A percentile compares a stretch with the other conserved stretches of the same genome.
phyloP scores from a whole-genome alignment of 768 basidiomycete species.

The Trichaptum fuscoviolaceum region DNA sequence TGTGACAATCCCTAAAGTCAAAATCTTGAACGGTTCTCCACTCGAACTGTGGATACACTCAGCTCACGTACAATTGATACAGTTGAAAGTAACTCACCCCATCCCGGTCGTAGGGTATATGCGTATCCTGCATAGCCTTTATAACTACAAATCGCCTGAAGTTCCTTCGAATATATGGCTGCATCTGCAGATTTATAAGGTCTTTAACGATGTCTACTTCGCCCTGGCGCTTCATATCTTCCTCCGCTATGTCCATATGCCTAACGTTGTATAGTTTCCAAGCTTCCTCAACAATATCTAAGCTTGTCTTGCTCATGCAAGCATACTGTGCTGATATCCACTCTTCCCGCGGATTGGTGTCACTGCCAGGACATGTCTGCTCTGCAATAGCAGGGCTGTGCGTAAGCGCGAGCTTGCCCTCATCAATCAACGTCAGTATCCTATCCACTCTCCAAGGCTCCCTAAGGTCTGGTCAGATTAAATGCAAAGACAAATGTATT shows the following conservation, averaged over 20 bases:
- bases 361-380: constrained; percentile 2
- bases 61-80: constrained; percentile 3
- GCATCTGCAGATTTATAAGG: constrained; percentile 49
- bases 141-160: constrained; percentile 67
- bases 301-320: constrained; percentile 27
- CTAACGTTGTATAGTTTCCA: constrained; percentile 34
- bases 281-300: constrained; percentile 40
- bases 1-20: constrained; percentile 57
- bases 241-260: constrained; percentile 29
- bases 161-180: constrained; percentile 54
- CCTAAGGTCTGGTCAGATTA: constrained; percentile 22
- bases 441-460: constrained; percentile 33
- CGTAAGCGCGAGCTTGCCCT: constrained; percentile 51
- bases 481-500: constrained; percentile 2
- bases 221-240: constrained; percentile 32
- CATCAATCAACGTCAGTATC: constrained; percentile 46
- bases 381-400: constrained; percentile 40
- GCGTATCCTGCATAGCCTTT: constrained; percentile 30
- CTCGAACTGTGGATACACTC: constrained; percentile 47
- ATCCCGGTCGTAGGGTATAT: constrained; percentile 24
- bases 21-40: constrained; percentile 42
- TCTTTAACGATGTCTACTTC: constrained; percentile 45
- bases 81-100: constrained; percentile 39
- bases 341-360: constrained; percentile 12
- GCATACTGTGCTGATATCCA: constrained; percentile 39